Conservation (phyloP, 2,329 filamentous ascomycete genomes). For the Ilyonectria robusta region DNA sequence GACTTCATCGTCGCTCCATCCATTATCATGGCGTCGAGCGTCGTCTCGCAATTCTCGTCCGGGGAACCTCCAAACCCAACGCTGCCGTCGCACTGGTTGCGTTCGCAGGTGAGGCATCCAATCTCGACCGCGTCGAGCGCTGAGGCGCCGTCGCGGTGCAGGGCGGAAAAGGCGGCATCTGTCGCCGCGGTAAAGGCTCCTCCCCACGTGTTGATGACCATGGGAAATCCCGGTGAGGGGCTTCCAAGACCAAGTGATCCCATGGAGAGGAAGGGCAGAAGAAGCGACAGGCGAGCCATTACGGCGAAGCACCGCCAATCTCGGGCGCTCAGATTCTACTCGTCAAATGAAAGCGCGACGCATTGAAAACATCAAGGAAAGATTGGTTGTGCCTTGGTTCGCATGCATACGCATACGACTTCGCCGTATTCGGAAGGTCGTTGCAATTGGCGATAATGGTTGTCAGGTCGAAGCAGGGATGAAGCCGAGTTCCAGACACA, state of each 20-base stretch:
- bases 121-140: constrained; percentile 66
- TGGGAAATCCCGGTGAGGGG: constrained; percentile 59
- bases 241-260: constrained; percentile 30
- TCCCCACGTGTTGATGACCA: constrained; percentile 70
- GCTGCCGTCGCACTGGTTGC: constrained; percentile 66
- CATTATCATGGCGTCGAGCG: constrained; percentile 72
- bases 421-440: constrained; percentile 1
- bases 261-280: constrained; percentile 32
- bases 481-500: constrained; percentile 1
- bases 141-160: constrained; percentile 50
- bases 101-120: constrained; percentile 67
- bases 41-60: constrained; percentile 70
- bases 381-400: neutral
- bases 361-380: neutral
- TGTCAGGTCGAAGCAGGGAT: constrained; percentile 2
- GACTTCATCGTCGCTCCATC: constrained; percentile 67
- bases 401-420: neutral
- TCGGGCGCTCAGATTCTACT: too few species aligned
- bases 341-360: neutral
- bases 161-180: constrained; percentile 62
- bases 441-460: neutral
- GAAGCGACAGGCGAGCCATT: constrained; percentile 26
- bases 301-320: neutral
- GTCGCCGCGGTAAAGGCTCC: constrained; percentile 67
- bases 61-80: constrained; percentile 70